A percentile compares a stretch with the other conserved stretches of the same genome.
Conservation (phyloP, 164 flowering plant genomes). For the Euptelea pleiosperma region DNA sequence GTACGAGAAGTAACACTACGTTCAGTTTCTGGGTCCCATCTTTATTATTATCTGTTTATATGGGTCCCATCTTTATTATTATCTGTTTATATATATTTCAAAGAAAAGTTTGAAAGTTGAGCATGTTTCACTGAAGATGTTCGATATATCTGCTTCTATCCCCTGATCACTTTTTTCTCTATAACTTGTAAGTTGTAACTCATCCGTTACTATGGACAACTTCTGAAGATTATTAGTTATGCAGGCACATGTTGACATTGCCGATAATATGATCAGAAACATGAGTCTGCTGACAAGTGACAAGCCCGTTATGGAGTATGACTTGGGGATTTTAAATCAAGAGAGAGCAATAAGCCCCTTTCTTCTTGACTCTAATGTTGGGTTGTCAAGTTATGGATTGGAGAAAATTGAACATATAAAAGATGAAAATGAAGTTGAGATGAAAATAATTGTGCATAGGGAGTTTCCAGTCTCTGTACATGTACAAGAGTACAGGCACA, state of each 20-base stretch:
- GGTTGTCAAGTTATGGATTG: conserved; percentile 3
- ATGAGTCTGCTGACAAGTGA: conserved; percentile 10
- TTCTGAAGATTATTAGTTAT: conserved; percentile 1
- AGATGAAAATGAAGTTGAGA: conserved; percentile 9
- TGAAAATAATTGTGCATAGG: conserved; percentile 4
- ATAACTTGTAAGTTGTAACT: background rate
- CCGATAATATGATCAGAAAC: conserved; percentile 14
- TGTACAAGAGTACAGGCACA: background rate
- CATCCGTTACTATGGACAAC: background rate
- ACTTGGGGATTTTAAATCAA: conserved; percentile 6
- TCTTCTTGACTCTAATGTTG: conserved; percentile 11
- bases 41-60: too few species aligned
- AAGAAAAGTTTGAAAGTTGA: too few species aligned
- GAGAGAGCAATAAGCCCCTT: conserved; percentile 3
- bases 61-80: too few species aligned
- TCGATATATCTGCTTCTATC: too few species aligned
- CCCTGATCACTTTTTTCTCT: too few species aligned
- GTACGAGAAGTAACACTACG: too few species aligned
- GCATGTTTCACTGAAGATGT: too few species aligned
- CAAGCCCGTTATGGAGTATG: conserved; percentile 3
- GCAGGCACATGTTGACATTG: conserved; percentile 20
- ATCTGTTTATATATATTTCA: too few species aligned
- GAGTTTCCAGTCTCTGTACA: conserved; percentile 8
- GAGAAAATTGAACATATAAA: conserved; percentile 8
- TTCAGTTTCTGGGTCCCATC: too few species aligned